phyloP scores from a whole-genome alignment of 352 stramenopile genomes.

The Nothophytophthora sp. region DNA sequence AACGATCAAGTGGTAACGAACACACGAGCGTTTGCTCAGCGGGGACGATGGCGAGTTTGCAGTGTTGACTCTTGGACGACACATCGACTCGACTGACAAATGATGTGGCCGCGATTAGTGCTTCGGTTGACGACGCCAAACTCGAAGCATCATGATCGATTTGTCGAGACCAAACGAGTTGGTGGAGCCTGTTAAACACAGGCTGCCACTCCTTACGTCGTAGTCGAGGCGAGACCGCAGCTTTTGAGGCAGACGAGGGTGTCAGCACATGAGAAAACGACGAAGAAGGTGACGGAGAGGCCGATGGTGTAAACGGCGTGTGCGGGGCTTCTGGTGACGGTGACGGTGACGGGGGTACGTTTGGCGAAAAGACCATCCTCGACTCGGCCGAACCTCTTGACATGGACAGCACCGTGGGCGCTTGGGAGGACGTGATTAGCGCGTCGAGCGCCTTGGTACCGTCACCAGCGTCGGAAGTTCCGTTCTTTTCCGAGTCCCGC shows the following conservation, averaged over 20 bases:
- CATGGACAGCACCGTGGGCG: constrained; percentile 32
- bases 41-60: constrained; percentile 18
- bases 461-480: constrained; percentile 2
- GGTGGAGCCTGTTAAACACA: constrained; percentile 16
- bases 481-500: constrained; percentile 21
- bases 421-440: constrained; percentile 24
- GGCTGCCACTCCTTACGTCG: constrained; percentile 49
- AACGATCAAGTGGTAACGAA: neutral
- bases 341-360: neutral
- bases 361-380: constrained; percentile 14
- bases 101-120: constrained; percentile 32
- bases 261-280: neutral
- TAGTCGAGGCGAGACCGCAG: neutral
- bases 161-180: constrained; percentile 36
- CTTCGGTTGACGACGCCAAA: constrained; percentile 8
- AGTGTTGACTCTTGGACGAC: constrained; percentile 19
- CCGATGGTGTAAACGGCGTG: neutral
- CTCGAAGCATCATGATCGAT: neutral
- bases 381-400: constrained; percentile 18
- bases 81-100: constrained; percentile 38
- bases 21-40: constrained; percentile 39
- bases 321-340: neutral
- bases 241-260: neutral
- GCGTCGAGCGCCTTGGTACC: constrained; percentile 22
- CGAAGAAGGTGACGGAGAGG: neutral